Base-by-base conservation (phyloP, 2,329 filamentous ascomycete genomes). In the Ophiostoma ips region DNA sequence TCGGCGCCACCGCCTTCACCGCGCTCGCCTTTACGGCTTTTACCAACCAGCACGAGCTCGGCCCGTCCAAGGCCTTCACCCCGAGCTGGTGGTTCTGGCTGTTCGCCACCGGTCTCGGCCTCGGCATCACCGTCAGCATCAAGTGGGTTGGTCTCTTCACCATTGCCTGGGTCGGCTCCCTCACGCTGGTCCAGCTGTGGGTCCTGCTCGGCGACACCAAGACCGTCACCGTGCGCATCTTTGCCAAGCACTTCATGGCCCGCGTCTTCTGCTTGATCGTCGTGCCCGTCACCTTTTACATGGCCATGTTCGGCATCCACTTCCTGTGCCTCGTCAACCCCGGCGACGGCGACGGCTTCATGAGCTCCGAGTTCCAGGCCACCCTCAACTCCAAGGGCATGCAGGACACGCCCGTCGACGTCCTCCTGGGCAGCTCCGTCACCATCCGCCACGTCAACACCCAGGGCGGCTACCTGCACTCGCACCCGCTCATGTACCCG, bases 141-240 rank as follows among this genome's bases (percentile, higher is more conserved):
- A 98, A 98, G 72, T 98, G 92, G 92, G 92, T 98, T 62, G 92
- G 92, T 47, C 75, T 98, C 48, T 96, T 98, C 72, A 98, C 92
- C 55, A 95, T 95, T 65, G 92, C 90, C 46, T 98, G 92, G 92
- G 87, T 98, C 58, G 92, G 92, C 55, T 79, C 76, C 66, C 77
- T 98, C 68, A 98, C 92, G 35, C 66, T 90, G 41, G 65, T 98
- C 43, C 92, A 98, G 71, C 77, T 98, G 52, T 98, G 92, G 92
- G 81, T 95, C 57, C 72, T 98, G 50, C 83, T 95, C 37, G 92
- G 89, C 56, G 92, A 98, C 65, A 77, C 77, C 57, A 87, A 81
- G 68, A 89, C 82, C 50, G 88, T 96, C 48, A 87, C 87, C 49
- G 75, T 87, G 55, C 84, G 87, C 56, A 66, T 89, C 53, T 95